A percentile compares a stretch with the other conserved stretches of the same genome.
phyloP scores from a whole-genome alignment of 2,329 filamentous ascomycete species.

The Trichoderma polysporum region DNA sequence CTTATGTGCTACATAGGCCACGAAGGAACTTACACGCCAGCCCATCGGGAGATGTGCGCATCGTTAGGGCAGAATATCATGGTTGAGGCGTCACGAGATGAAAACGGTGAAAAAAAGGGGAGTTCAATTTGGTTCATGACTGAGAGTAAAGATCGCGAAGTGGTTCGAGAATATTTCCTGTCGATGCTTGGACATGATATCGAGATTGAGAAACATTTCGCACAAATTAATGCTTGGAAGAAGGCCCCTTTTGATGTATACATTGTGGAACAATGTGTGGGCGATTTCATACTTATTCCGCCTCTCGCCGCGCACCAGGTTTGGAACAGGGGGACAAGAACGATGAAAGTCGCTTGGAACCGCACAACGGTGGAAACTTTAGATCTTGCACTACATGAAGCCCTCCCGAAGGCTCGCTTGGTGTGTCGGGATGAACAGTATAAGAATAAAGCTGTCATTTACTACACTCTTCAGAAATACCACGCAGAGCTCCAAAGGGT shows the following conservation, averaged over 20 bases:
- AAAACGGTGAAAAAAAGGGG: slow-evolving; percentile 75
- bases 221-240: slow-evolving; percentile 93
- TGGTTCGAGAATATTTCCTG: slow-evolving; percentile 90
- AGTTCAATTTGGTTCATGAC: slow-evolving; percentile 99
- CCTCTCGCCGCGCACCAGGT: slow-evolving; percentile 94
- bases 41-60: slow-evolving; percentile 96
- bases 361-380: slow-evolving; percentile 89
- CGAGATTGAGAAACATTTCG: slow-evolving; percentile 95
- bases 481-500: slow-evolving; percentile 56
- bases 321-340: slow-evolving; percentile 94
- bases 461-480: slow-evolving; percentile 83
- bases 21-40: slow-evolving; percentile 93
- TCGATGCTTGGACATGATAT: slow-evolving; percentile 94
- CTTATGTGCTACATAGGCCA: slow-evolving; percentile 98
- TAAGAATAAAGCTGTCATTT: slow-evolving; percentile 96
- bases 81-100: slow-evolving; percentile 80
- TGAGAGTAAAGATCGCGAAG: slow-evolving; percentile 84
- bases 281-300: slow-evolving; percentile 91
- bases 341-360: slow-evolving; percentile 98
- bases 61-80: slow-evolving; percentile 97
- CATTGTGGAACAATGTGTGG: slow-evolving; percentile 83
- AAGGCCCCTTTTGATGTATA: slow-evolving; percentile 91
- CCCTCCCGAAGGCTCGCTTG: slow-evolving; percentile 81
- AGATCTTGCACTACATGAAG: slow-evolving; percentile 80
- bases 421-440: slow-evolving; percentile 98